A percentile compares a stretch with the other conserved stretches of the same genome.
Evolutionary conservation across 306 rosid genomes (phyloP).

Genomic region (Prunus padus): DNA sequence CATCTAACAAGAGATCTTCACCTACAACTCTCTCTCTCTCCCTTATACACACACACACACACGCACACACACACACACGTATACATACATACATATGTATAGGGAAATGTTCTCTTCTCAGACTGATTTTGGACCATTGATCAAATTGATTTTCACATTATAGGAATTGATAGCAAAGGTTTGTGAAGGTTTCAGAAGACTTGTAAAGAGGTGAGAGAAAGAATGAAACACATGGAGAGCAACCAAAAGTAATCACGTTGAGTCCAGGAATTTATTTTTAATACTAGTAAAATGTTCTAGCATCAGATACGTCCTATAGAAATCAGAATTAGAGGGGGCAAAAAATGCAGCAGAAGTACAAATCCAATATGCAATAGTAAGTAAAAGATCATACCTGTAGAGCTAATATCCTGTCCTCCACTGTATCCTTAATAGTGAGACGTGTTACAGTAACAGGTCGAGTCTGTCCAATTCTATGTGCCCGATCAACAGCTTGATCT

Average conservation of each 20-base stretch:
- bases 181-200: background rate
- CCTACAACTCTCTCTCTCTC: too few species aligned
- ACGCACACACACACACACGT: too few species aligned
- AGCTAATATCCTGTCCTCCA: slow-evolving; percentile 91
- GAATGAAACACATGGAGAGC: background rate
- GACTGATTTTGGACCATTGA: too few species aligned
- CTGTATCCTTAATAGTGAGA: slow-evolving; percentile 81
- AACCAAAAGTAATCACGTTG: background rate
- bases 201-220: background rate
- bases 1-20: too few species aligned
- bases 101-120: too few species aligned
- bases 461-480: slow-evolving; percentile 97
- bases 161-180: background rate
- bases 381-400: slow-evolving; percentile 62
- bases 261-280: background rate
- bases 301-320: background rate
- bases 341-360: slow-evolving; percentile 1
- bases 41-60: too few species aligned
- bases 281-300: background rate
- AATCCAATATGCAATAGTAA: background rate
- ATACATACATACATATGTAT: too few species aligned
- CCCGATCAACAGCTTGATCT: slow-evolving; percentile 98
- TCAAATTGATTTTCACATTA: background rate
- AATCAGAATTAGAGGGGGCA: background rate
- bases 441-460: slow-evolving; percentile 95